Conservation (phyloP, 2,329 filamentous ascomycete species). For the Claviceps sp. region DNA sequence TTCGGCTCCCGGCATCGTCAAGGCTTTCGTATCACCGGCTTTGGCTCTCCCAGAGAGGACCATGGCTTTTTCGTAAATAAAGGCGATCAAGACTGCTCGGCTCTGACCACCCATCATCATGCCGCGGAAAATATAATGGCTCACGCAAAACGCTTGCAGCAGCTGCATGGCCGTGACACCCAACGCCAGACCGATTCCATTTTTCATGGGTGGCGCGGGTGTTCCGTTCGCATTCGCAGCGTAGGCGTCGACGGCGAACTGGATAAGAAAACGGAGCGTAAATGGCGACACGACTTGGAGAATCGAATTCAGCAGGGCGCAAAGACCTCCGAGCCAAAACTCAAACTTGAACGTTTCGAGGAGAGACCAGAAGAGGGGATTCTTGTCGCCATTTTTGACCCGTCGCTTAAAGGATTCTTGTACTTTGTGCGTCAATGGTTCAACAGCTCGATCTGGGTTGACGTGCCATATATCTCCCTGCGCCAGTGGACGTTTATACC, state of each 20-base stretch:
- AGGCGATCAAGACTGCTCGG: constrained; percentile 66
- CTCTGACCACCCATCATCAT: constrained; percentile 84
- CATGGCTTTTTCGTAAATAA: constrained; percentile 90
- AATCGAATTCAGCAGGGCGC: constrained; percentile 58
- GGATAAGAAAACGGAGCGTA: constrained; percentile 71
- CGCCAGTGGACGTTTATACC: constrained; percentile 75
- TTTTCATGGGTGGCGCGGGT: constrained; percentile 53
- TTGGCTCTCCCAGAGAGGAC: constrained; percentile 76
- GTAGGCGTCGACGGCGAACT: constrained; percentile 72
- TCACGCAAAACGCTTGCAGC: constrained; percentile 64
- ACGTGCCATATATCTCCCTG: constrained; percentile 78
- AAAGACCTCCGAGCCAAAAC: constrained; percentile 72
- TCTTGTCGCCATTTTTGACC: constrained; percentile 52
- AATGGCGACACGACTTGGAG: constrained; percentile 77
- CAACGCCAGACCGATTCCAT: constrained; percentile 69
- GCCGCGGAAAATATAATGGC: constrained; percentile 85
- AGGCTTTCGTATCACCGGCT: constrained; percentile 51
- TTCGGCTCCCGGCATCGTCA: constrained; percentile 20
- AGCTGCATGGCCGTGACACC: constrained; percentile 81
- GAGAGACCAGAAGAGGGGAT: constrained; percentile 66
- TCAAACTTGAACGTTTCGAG: constrained; percentile 78
- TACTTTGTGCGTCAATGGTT: constrained; percentile 53
- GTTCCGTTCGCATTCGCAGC: constrained; percentile 36
- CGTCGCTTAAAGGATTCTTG: constrained; percentile 55
- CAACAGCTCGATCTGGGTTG: constrained; percentile 65